Base-by-base conservation (phyloP, 2,329 filamentous ascomycete species). In the Bipolaris zeicola region DNA sequence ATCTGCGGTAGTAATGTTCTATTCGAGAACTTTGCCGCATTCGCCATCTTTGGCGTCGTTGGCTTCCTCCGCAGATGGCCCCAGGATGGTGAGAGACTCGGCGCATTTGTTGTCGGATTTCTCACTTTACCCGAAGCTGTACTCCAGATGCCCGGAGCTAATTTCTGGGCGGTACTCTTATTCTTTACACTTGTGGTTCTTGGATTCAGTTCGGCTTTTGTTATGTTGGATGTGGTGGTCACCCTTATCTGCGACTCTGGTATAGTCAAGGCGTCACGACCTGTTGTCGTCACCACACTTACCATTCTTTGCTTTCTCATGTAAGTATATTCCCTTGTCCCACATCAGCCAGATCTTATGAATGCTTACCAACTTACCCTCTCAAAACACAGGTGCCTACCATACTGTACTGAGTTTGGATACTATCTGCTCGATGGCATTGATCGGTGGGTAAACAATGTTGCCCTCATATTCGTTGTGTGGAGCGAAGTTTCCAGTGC, bases 171-270 rank as follows among this genome's bases (percentile, higher is more conserved):
- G 0, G 74, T 85, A n/a, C 72, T 83, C 0, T 71, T 86, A 1
- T 86, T 87, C 68, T 84, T 86, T 56, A 86, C 83, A 0, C 76
- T 86, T 6, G 80, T 85, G 56, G 80, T 86, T 0, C 78, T 86
- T 0, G 84, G 84, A 0, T 85, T 84, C 64, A 83, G 81, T 55
- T 86, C 83, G 0, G 82, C 84, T 0, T 86, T 86, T 56, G 83
- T 83, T 45, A 85, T 86, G 82, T 71, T 86, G 5, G 84, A 86
- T 61, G 83, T 82, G 4, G 77, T 82, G 4, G 81, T 82, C 6
- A 86, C 84, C 0, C 65, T 85, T 41, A 72, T 82, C 36, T 80
- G 83, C 70, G 84, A 86, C 56, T 77, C 80, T 0, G 81, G 82
- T n/a, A 39, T 72, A 49, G 58, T 80, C 44, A 79, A 80, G 61